Evolutionary conservation across 495 filamentous ascomycete genomes (phyloP), one percentile per base, ranked within the genome.

Genomic region (Xylaria longipes): DNA sequence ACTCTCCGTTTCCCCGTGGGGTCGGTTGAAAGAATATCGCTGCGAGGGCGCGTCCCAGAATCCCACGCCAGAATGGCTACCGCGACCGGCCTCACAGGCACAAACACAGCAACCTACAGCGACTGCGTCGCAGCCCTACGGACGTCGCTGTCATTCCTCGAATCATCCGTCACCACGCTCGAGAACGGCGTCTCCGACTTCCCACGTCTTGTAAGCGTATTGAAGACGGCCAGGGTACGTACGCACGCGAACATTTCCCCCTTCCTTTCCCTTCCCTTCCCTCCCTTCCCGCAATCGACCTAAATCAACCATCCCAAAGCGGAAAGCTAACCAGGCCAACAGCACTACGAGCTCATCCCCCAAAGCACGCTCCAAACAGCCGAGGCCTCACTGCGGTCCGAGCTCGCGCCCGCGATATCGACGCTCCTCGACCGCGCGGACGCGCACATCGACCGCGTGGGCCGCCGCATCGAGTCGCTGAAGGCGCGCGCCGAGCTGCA

Each of bases 301-400:
- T 4, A 29, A 5, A 46, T 58, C 31, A 54, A 48, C 33, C 22
- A 22, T 54, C 12, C 56, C n/a, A 45, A 27, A 39, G 14, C 45
- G 45, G 20, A n/a, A 54, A 54, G 67, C 2, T 11, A n/a, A 33
- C 43, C 27, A 9, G 25, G 39, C 41, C 45, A 66, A 71, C 64
- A 85, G 80, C 84, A 86, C 78, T 86, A 86, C 82, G 84, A 86
- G 69, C 78, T 86, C 0, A 85, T 86, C 74, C 84, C 84, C 9
- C 84, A 86, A 66, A 80, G 82, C 5, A 84, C 84, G 56, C 81
- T 86, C 69, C 81, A 82, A 50, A 77, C 79, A 6, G 84, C 84
- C 71, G 84, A 86, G 48, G 65, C 82, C 68, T 86, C 84, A 7
- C 80, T 86, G 15, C 84, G 83, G 72, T 83, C 85, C 71, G 84